phyloP scores from a whole-genome alignment of 441 rosid genomes.

The Cnidoscolus chayamansa region DNA sequence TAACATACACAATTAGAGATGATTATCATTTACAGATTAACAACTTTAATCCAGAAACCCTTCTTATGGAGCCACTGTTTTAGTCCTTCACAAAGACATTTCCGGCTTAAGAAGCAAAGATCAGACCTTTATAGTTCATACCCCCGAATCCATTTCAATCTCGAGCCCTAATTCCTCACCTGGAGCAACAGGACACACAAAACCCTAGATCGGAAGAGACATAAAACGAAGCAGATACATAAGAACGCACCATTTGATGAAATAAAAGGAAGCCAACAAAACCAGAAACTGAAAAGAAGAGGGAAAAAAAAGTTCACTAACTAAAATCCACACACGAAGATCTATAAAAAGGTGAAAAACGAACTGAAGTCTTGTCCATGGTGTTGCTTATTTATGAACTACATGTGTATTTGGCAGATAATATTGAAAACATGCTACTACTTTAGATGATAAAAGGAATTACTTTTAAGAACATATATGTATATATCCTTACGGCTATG shows the following conservation, averaged over 20 bases:
- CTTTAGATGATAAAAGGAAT: no score
- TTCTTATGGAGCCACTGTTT: not conserved
- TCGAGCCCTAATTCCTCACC: conserved; percentile 9
- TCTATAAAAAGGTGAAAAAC: not conserved
- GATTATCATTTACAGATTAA: not conserved
- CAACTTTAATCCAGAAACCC: not conserved
- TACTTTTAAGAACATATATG: no score
- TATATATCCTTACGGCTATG: no score
- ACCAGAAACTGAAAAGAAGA: not conserved
- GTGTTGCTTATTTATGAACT: no score
- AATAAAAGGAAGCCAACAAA: not conserved
- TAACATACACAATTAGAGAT: not conserved
- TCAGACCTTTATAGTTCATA: no score
- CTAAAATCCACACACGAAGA: not conserved
- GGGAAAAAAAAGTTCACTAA: not conserved
- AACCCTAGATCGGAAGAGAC: conserved; percentile 29
- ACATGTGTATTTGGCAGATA: not conserved
- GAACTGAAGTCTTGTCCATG: not conserved
- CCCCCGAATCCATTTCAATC: not conserved
- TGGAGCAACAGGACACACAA: not conserved
- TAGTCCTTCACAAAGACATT: no score
- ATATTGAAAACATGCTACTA: not conserved
- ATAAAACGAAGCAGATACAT: not conserved
- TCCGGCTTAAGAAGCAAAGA: no score
- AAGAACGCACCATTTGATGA: not conserved